These are phyloP conservation scores for Salix dunnii DNA, from an alignment of 345 rosid species.

Conservation along the genomic window DNA sequence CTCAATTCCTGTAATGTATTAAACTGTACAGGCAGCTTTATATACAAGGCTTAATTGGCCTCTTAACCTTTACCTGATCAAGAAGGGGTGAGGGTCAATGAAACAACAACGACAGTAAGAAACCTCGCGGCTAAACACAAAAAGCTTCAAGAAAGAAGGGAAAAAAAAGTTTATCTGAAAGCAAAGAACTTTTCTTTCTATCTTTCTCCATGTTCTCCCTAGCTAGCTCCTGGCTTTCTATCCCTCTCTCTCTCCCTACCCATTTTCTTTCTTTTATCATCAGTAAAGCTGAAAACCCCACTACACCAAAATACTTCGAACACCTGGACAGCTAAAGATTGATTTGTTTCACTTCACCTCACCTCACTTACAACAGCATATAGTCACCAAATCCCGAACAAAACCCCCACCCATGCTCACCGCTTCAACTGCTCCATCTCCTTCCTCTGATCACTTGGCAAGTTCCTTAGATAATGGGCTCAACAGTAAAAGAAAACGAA, in stretches of 20 bases:
- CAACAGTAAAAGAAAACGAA: constrained; percentile 65
- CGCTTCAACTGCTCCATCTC: constrained; percentile 34
- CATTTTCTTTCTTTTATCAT: constrained; percentile 12
- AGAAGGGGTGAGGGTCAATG: constrained; percentile 40
- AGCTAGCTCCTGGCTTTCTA: not conserved
- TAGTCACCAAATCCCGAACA: constrained; percentile 6
- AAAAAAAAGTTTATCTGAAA: constrained; percentile 67
- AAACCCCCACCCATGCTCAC: constrained; percentile 29
- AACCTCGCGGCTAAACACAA: not conserved
- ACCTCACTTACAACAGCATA: constrained; percentile 19
- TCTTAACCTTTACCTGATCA: constrained; percentile 16
- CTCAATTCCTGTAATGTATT: not conserved
- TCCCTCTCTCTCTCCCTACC: constrained; percentile 24
- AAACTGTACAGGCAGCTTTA: not conserved
- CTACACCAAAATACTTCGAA: constrained; percentile 28
- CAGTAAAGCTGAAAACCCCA: constrained; percentile 62
- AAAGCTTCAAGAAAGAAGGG: constrained; percentile 13
- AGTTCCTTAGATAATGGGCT: constrained; percentile 51
- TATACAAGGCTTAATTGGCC: not conserved
- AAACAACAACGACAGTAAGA: constrained; percentile 20
- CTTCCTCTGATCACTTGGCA: constrained; percentile 50
- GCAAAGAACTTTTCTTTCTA: constrained; percentile 48
- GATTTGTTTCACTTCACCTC: constrained; percentile 14
- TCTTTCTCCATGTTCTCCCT: not conserved
- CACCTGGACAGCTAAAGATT: not conserved